Evolutionary conservation across 129 eudicot species (phyloP).

Genomic region (Erigeron canadensis): DNA sequence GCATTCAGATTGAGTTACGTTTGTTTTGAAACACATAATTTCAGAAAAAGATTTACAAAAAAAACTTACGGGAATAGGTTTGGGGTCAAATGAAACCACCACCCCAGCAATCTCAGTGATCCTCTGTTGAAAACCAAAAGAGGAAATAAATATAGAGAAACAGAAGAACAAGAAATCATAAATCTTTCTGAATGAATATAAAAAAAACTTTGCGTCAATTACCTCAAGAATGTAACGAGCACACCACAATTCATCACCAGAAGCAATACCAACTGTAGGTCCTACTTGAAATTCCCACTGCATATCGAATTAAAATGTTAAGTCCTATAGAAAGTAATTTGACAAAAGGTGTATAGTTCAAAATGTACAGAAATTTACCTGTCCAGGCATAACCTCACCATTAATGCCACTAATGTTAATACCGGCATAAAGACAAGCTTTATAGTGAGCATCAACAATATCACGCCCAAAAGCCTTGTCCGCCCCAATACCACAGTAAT

Average conservation of each 20-base stretch:
- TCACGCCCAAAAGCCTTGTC: conserved; percentile 91
- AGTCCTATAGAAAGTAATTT: not conserved
- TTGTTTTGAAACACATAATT: not conserved
- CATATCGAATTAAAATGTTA: not conserved
- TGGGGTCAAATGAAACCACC: conserved; percentile 87
- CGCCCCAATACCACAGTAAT: conserved; percentile 89
- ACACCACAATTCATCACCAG: conserved; percentile 92
- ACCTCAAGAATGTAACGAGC: conserved; percentile 99
- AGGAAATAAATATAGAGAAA: not conserved
- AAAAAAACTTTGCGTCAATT: not conserved
- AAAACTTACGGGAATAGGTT: conserved; percentile 71
- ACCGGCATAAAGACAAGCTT: conserved; percentile 88
- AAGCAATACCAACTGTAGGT: conserved; percentile 85
- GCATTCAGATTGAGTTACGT: not conserved
- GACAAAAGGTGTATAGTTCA: not conserved
- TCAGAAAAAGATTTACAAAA: not conserved
- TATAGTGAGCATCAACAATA: conserved; percentile 83
- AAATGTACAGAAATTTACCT: conserved; percentile 41
- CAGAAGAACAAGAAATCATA: not conserved
- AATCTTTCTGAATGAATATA: not conserved
- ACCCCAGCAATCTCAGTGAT: conserved; percentile 91
- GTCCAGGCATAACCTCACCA: conserved; percentile 97
- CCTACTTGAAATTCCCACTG: conserved; percentile 99
- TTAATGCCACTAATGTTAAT: conserved; percentile 82
- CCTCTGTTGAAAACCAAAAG: conserved; percentile 53